A percentile compares a stretch with the other conserved stretches of the same genome.
Conservation (phyloP, 306 rosid genomes). For the Datisca glomerata region DNA sequence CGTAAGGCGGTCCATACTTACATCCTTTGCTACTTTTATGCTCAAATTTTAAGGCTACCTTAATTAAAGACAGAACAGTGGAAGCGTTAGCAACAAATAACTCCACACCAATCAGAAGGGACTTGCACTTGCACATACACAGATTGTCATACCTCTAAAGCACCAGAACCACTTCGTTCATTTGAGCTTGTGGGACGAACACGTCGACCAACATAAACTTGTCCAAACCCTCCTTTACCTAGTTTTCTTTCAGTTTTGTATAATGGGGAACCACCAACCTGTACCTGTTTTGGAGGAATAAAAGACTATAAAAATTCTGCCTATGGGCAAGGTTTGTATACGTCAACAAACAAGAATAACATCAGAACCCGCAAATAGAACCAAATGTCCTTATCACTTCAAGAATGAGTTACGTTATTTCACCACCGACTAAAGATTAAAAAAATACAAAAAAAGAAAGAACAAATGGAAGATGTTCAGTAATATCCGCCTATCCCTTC, state of each 20-base stretch:
- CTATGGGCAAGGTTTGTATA: too few relatives aligned
- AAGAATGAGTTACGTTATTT: too few relatives aligned
- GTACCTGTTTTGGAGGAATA: conserved; percentile 21
- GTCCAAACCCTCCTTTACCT: conserved; percentile 98
- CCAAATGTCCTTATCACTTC: too few relatives aligned
- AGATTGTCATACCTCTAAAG: conserved; percentile 49
- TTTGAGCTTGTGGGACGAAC: conserved; percentile 28
- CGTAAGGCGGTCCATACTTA: conserved; percentile 74
- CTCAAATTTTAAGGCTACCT: conserved; percentile 96
- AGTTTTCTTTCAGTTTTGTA: conserved; percentile 32
- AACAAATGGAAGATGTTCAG: not conserved
- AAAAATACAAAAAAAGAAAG: not conserved
- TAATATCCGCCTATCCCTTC: too few relatives aligned
- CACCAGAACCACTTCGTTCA: conserved; percentile 65
- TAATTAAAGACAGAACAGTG: conserved; percentile 1
- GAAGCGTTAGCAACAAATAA: conserved; percentile 1
- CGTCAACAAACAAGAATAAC: too few relatives aligned
- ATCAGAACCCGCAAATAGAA: too few relatives aligned
- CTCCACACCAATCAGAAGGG: not conserved
- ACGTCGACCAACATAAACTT: conserved; percentile 89
- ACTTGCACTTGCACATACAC: not conserved
- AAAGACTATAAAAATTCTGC: too few relatives aligned
- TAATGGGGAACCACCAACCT: conserved; percentile 43
- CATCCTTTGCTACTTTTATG: conserved; percentile 88
- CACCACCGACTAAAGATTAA: too few relatives aligned